A percentile compares a stretch with the other conserved stretches of the same genome.
These are phyloP conservation scores for Ceratobasidium sp. DNA, from an alignment of 1,284 basidiomycete genomes.

Conservation along the genomic window DNA sequence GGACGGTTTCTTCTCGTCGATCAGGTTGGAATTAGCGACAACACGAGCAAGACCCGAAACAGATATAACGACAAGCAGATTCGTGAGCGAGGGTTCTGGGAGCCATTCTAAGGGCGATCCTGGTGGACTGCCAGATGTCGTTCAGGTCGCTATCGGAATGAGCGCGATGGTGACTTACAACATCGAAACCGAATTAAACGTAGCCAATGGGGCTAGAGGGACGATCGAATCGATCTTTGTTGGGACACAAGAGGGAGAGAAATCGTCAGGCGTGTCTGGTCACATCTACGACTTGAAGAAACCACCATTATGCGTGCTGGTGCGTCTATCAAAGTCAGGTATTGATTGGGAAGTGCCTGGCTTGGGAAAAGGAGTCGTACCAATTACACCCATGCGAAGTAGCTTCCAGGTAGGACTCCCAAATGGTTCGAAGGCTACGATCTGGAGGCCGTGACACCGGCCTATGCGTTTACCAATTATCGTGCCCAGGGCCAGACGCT, in stretches of 20 bases:
- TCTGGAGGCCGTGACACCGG: conserved; percentile 48
- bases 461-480: conserved; percentile 54
- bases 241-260: background rate
- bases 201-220: conserved; percentile 38
- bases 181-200: conserved; percentile 33
- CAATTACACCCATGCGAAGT: conserved; percentile 46
- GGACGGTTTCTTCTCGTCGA: too few species aligned
- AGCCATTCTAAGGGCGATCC: background rate
- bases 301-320: conserved; percentile 52
- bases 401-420: background rate
- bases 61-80: too few species aligned
- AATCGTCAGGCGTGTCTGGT: background rate
- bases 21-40: too few species aligned
- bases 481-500: conserved; percentile 52
- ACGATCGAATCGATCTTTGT: background rate
- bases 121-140: background rate
- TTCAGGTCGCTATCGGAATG: conserved; percentile 56
- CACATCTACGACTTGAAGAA: conserved; percentile 45
- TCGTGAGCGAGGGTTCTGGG: too few species aligned
- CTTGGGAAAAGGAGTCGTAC: conserved; percentile 49
- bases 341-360: conserved; percentile 47
- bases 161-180: conserved; percentile 40
- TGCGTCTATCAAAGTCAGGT: conserved; percentile 50
- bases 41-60: too few species aligned
- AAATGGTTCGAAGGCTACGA: conserved; percentile 26